Evolutionary conservation across 148 eudicot genomes (phyloP).

Genomic region (Chenopodium formosanum): DNA sequence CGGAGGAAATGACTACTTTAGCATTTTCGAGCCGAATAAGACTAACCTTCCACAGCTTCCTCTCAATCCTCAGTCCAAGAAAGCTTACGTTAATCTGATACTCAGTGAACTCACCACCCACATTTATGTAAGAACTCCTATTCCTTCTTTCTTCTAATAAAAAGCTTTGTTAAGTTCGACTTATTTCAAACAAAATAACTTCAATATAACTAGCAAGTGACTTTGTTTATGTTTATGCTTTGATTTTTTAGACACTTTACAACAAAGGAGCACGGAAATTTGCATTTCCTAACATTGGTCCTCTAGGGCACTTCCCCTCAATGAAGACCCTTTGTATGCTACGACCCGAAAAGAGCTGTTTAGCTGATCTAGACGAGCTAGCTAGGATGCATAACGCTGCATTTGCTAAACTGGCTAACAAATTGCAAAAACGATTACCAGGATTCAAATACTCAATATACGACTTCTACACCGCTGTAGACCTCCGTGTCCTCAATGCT

Average conservation of each 20-base stretch:
- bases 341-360: constrained; percentile 9
- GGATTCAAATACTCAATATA: constrained; percentile 37
- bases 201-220: not conserved
- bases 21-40: constrained; percentile 5
- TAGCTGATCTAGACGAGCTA: constrained; percentile 14
- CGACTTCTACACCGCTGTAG: constrained; percentile 25
- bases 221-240: not conserved
- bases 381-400: constrained; percentile 31
- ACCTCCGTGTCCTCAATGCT: constrained; percentile 18
- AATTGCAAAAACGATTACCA: constrained; percentile 22
- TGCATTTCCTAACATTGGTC: constrained; percentile 33
- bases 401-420: not conserved
- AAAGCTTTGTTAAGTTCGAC: too few relatives aligned
- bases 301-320: constrained; percentile 38
- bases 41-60: not conserved
- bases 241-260: constrained; percentile 28
- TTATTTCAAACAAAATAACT: too few relatives aligned
- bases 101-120: constrained; percentile 36
- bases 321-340: constrained; percentile 16
- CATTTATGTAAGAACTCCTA: constrained; percentile 26
- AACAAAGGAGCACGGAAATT: constrained; percentile 40
- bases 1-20: constrained; percentile 40
- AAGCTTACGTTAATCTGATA: constrained; percentile 25
- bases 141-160: too few relatives aligned
- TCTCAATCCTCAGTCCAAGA: not conserved